Evolutionary conservation across 306 rosid species (phyloP).

Genomic region (Hippophae rhamnoides): DNA sequence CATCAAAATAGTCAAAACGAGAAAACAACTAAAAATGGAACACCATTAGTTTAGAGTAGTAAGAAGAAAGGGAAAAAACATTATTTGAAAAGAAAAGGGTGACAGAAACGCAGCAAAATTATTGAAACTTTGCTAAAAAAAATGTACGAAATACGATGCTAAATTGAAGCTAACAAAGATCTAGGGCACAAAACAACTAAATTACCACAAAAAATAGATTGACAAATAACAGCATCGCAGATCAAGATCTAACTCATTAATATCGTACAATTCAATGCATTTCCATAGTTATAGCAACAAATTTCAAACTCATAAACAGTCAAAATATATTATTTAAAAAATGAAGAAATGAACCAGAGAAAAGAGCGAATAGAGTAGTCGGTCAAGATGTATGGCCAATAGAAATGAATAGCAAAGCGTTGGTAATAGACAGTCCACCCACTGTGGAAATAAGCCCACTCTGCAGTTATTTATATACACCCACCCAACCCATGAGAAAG

Average conservation of each 20-base stretch:
- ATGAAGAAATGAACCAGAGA: slow-evolving; percentile 16
- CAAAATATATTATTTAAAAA: background rate
- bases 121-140: background rate
- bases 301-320: too few relatives aligned
- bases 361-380: slow-evolving; percentile 1
- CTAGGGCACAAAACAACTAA: slow-evolving; percentile 15
- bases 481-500: too few relatives aligned
- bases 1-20: too few relatives aligned
- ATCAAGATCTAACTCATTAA: too few relatives aligned
- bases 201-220: background rate
- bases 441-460: too few relatives aligned
- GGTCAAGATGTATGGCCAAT: slow-evolving; percentile 8
- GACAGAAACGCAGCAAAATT: background rate
- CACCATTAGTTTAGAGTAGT: too few relatives aligned
- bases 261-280: too few relatives aligned
- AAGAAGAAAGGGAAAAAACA: too few relatives aligned
- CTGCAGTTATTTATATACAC: too few relatives aligned
- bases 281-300: too few relatives aligned
- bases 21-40: too few relatives aligned
- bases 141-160: background rate
- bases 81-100: too few relatives aligned
- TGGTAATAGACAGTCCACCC: background rate
- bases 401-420: background rate
- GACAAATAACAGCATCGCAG: background rate
- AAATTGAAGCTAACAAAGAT: slow-evolving; percentile 19